These are phyloP conservation scores for Fusarium chaquense DNA, from an alignment of 2,329 filamentous ascomycete species.

Conservation along the genomic window DNA sequence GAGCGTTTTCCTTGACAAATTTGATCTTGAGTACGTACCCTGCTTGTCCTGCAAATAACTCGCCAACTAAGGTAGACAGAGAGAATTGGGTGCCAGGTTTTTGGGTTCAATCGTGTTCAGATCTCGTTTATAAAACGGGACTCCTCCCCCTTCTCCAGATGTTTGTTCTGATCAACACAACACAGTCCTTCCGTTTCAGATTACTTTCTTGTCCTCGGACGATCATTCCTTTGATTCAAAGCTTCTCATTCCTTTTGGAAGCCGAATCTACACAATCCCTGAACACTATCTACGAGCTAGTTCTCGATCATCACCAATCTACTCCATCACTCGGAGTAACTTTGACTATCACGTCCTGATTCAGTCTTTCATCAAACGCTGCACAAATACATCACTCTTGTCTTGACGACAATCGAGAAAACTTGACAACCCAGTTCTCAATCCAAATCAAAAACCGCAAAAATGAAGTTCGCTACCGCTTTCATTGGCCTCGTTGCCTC, in stretches of 20 bases:
- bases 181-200: constrained; percentile 45
- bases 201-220: constrained; percentile 47
- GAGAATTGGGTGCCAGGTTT: constrained; percentile 9
- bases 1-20: constrained; percentile 45
- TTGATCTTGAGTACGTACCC: constrained; percentile 36
- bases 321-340: constrained; percentile 28
- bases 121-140: constrained; percentile 49
- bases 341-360: constrained; percentile 34
- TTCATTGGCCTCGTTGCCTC: constrained; percentile 59
- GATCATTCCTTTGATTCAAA: constrained; percentile 46
- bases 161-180: constrained; percentile 33
- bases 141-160: constrained; percentile 37
- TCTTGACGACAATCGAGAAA: constrained; percentile 47
- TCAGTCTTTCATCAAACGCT: constrained; percentile 46
- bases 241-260: constrained; percentile 53
- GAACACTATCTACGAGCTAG: constrained; percentile 47
- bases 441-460: constrained; percentile 50
- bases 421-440: constrained; percentile 18
- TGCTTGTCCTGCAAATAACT: constrained; percentile 5
- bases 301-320: constrained; percentile 38
- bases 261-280: constrained; percentile 44
- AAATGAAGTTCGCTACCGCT: constrained; percentile 66
- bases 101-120: constrained; percentile 25
- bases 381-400: constrained; percentile 35
- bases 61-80: not conserved